phyloP scores from a whole-genome alignment of 768 basidiomycete genomes.

The Suillus fuscotomentosus region DNA sequence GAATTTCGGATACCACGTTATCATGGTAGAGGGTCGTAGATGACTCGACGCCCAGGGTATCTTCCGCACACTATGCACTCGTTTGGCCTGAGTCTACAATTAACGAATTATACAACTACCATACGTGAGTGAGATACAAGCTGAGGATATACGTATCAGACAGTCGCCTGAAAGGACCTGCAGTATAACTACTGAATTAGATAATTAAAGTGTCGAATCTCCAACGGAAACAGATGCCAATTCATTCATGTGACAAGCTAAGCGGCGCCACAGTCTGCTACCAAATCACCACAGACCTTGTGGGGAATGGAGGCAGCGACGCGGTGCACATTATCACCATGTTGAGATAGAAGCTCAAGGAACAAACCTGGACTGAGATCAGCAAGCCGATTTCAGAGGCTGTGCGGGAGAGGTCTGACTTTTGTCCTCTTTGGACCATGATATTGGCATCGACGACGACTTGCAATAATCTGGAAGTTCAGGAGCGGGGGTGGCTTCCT shows the following conservation, averaged over 20 bases:
- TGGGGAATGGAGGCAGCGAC: constrained; percentile 67
- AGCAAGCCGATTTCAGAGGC: constrained; percentile 11
- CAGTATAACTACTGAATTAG: neutral
- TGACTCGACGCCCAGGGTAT: constrained; percentile 19
- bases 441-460: constrained; percentile 33
- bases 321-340: constrained; percentile 68
- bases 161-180: neutral
- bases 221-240: neutral
- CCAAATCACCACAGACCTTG: constrained; percentile 39
- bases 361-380: constrained; percentile 39
- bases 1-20: constrained; percentile 83
- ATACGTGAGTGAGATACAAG: constrained; percentile 4
- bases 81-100: constrained; percentile 3
- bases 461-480: constrained; percentile 23
- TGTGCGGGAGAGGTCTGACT: constrained; percentile 35
- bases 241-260: constrained; percentile 4
- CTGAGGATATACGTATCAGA: constrained; percentile 4
- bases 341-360: constrained; percentile 51
- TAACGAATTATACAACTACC: constrained; percentile 1
- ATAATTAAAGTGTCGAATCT: neutral
- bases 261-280: constrained; percentile 6
- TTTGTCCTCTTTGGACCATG: constrained; percentile 72
- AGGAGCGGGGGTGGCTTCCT: constrained; percentile 18
- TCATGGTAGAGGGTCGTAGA: constrained; percentile 87
- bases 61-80: neutral